Base-by-base conservation (phyloP, 768 basidiomycete genomes). In the Rubroboletus pulcherrimus region DNA sequence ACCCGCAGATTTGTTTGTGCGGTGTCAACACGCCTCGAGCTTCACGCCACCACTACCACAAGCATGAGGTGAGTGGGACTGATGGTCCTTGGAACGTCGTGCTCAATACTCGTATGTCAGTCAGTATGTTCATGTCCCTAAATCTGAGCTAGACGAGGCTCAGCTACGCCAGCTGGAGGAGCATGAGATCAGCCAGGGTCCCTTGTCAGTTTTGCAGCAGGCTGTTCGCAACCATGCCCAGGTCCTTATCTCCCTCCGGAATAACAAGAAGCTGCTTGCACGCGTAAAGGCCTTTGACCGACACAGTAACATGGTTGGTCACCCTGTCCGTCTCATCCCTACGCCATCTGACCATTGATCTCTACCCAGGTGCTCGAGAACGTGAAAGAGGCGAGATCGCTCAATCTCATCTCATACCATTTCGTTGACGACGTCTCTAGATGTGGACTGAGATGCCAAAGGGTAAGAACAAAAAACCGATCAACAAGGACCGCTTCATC, bases 401-500 rank as follows among this genome's bases (percentile, higher is more conserved):
- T 34, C 15, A 43, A 54, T 61, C 17, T 39, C 43, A 37, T 42
- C 39, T 45, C 38, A 17, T 7, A 21, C 43, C 2, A 30, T 58
- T 42, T 29, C 26, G 26, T 21, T 65, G 55, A 71, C 34, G 89
- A 34, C 5, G 7, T 60, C 48, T 56, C 34, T 58, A 99, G 93
- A 98, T 98, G 96, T 98, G 97, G 97, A 98, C 95, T 21, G 97
- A 99, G 72, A 73, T 87, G 45, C 97, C 97, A 19, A 98, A 98
- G 74, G 94, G 93, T 39, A 98, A 98, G 77, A 93, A 93, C 70
- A 98, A 97, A 78, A 98, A 98, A 70, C 92, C 97, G 7, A 87
- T 98, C 54, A 98, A 98, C 79, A 98, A 98, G 75, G 97, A 98
- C 74, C 83, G 97, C 46, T 99, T 98, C 78, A 96, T 99, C 72